Conservation (phyloP, 169 alveolate genomes). For the Plasmodium reichenowi region DNA sequence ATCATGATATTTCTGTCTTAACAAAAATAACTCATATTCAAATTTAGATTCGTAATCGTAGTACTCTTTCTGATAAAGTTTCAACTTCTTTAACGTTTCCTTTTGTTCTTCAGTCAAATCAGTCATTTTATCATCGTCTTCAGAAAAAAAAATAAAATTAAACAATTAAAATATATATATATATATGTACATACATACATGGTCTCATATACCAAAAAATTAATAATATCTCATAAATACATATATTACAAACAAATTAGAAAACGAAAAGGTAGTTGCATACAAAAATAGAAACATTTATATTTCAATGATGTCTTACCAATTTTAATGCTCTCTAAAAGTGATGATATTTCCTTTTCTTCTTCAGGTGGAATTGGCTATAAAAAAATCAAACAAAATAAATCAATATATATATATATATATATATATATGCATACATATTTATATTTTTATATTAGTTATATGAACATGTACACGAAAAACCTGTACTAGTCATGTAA, state of each 20-base stretch:
- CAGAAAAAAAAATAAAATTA: conserved; percentile 7
- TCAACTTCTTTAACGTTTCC: conserved; percentile 80
- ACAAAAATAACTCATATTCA: conserved; percentile 83
- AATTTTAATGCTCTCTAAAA: conserved; percentile 72
- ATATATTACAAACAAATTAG: not conserved
- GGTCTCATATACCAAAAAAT: not conserved
- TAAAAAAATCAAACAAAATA: conserved; percentile 14
- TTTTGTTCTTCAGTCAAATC: conserved; percentile 85
- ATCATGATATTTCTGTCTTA: conserved; percentile 84
- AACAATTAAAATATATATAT: not conserved
- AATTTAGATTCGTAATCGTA: conserved; percentile 83
- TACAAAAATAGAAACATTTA: not conserved
- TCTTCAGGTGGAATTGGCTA: conserved; percentile 75
- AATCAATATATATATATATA: not conserved
- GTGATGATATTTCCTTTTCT: conserved; percentile 73
- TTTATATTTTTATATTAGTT: not conserved
- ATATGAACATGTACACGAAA: not conserved
- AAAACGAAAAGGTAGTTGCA: not conserved
- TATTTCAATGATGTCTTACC: conserved; percentile 18
- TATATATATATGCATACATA: not conserved
- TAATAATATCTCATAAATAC: not conserved
- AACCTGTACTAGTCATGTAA: not conserved
- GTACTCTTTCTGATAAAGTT: conserved; percentile 80
- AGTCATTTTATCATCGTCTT: conserved; percentile 73
- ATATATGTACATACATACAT: not conserved